Percentiles rank a stretch among this genome's conserved stretches.
phyloP scores from a whole-genome alignment of 495 filamentous ascomycete genomes.

The Podospora fimiseda region DNA sequence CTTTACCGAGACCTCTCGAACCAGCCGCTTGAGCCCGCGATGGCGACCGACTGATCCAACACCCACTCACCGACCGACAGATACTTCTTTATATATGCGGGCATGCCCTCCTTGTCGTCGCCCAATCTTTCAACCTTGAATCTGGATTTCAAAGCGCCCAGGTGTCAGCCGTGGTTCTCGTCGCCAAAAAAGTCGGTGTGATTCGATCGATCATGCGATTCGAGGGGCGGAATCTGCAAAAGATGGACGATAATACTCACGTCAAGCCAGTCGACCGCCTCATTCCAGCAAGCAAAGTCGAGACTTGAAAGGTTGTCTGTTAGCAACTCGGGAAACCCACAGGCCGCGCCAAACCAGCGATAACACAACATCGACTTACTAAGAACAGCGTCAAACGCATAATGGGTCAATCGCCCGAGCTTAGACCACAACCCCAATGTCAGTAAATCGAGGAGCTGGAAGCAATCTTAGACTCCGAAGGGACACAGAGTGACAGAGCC shows the following conservation, averaged over 20 bases:
- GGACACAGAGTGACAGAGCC: slow-evolving; percentile 9
- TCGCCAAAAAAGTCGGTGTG: too few species aligned
- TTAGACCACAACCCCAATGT: slow-evolving; percentile 58
- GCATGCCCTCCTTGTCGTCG: slow-evolving; percentile 72
- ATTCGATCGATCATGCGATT: background rate
- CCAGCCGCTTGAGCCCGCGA: slow-evolving; percentile 77
- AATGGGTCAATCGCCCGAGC: slow-evolving; percentile 89
- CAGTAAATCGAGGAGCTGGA: slow-evolving; percentile 55
- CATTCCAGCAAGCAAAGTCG: slow-evolving; percentile 91
- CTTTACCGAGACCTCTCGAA: slow-evolving; percentile 81
- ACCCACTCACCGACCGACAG: slow-evolving; percentile 94
- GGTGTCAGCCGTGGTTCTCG: too few species aligned
- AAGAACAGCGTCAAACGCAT: slow-evolving; percentile 93
- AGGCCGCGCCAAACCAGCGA: too few species aligned
- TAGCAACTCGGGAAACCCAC: too few species aligned
- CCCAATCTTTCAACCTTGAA: slow-evolving; percentile 79
- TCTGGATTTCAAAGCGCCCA: slow-evolving; percentile 60
- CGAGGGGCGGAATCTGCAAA: background rate
- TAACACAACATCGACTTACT: slow-evolving; percentile 47
- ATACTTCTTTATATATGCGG: slow-evolving; percentile 91
- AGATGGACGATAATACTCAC: slow-evolving; percentile 52
- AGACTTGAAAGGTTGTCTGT: slow-evolving; percentile 54
- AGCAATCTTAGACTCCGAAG: slow-evolving; percentile 30
- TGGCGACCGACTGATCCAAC: slow-evolving; percentile 92
- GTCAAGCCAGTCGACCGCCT: slow-evolving; percentile 94